Evolutionary conservation across 2,329 filamentous ascomycete species (phyloP).

Genomic region (Davidsoniella neocaledoniae): DNA sequence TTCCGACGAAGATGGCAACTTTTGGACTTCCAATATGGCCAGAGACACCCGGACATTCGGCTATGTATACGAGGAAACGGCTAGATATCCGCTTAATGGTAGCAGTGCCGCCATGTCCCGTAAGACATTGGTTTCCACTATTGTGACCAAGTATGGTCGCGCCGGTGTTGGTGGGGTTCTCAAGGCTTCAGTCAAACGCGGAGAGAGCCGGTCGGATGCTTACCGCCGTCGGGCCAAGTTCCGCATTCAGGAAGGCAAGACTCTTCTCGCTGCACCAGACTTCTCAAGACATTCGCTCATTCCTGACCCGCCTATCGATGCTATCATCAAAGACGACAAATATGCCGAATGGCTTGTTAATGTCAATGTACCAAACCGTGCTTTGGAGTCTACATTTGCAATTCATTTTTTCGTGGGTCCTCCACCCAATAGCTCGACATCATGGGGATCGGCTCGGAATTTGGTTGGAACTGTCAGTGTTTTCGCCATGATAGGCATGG

Average conservation of each 20-base stretch:
- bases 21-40: slow-evolving; percentile 50
- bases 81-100: slow-evolving; percentile 14
- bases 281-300: slow-evolving; percentile 10
- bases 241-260: slow-evolving; percentile 11
- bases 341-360: slow-evolving; percentile 55
- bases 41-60: slow-evolving; percentile 45
- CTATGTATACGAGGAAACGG: slow-evolving; percentile 56
- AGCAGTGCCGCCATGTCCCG: slow-evolving; percentile 10
- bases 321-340: slow-evolving; percentile 22
- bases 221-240: slow-evolving; percentile 8
- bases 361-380: slow-evolving; percentile 42
- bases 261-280: slow-evolving; percentile 10
- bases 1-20: slow-evolving; percentile 36
- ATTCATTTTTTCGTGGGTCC: slow-evolving; percentile 53
- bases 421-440: slow-evolving; percentile 24
- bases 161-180: slow-evolving; percentile 33
- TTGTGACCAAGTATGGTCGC: slow-evolving; percentile 22
- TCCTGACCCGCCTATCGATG: slow-evolving; percentile 15
- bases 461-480: slow-evolving; percentile 46
- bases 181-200: slow-evolving; percentile 15
- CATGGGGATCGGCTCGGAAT: slow-evolving; percentile 36
- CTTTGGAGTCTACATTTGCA: slow-evolving; percentile 40
- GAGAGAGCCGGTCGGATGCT: slow-evolving; percentile 2
- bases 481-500: slow-evolving; percentile 25
- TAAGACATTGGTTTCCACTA: slow-evolving; percentile 16